phyloP scores from a whole-genome alignment of 2,329 filamentous ascomycete genomes.

The Penicillium sp. region DNA sequence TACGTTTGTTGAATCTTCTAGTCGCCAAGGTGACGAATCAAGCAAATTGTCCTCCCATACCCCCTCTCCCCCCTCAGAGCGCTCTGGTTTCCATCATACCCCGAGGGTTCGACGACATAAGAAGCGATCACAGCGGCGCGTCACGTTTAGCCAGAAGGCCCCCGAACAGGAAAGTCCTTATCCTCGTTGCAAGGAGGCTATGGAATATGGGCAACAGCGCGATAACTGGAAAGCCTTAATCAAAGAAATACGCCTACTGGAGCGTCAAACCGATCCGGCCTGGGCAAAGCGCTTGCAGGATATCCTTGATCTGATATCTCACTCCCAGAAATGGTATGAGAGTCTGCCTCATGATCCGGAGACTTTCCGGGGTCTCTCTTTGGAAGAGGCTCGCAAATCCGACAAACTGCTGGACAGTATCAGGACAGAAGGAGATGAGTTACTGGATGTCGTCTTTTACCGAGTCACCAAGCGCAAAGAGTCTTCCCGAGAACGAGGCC shows the following conservation, averaged over 20 bases:
- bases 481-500: neutral
- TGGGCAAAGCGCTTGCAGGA: constrained; percentile 4
- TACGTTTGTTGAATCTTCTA: neutral
- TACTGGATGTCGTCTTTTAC: constrained; percentile 23
- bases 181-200: constrained; percentile 27
- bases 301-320: constrained; percentile 8
- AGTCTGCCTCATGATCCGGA: neutral
- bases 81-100: neutral
- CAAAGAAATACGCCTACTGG: constrained; percentile 12
- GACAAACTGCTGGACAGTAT: constrained; percentile 20
- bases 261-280: neutral
- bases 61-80: neutral
- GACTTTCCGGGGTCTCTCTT: neutral
- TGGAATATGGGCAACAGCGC: constrained; percentile 25
- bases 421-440: constrained; percentile 12
- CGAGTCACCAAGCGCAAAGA: neutral
- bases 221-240: constrained; percentile 29
- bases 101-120: neutral
- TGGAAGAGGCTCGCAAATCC: neutral
- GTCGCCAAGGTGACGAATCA: neutral
- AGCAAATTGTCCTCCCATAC: too few relatives aligned
- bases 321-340: constrained; percentile 12
- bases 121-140: neutral
- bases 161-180: neutral
- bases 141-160: neutral